Percentiles rank a stretch among this genome's conserved stretches.
phyloP scores from a whole-genome alignment of 1,284 basidiomycete species.

The Nidula niveotomentosa region DNA sequence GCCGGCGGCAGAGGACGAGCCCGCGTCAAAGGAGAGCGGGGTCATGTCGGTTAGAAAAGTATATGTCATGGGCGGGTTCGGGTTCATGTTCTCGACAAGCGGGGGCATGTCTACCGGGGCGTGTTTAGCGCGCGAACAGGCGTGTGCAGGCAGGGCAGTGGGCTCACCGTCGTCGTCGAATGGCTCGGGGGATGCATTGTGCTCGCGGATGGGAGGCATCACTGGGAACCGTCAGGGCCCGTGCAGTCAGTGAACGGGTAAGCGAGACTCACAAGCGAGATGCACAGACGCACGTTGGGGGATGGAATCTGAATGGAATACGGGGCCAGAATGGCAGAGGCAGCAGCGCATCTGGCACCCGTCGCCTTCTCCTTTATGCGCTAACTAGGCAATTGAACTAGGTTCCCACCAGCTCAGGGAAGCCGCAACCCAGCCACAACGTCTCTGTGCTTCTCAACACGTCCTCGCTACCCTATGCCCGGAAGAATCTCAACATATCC shows the following conservation, averaged over 20 bases:
- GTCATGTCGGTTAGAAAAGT: constrained; percentile 35
- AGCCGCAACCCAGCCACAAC: constrained; percentile 7
- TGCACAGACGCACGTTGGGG: constrained; percentile 7
- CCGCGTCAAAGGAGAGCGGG: constrained; percentile 25
- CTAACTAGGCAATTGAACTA: constrained; percentile 11
- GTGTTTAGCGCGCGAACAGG: no score
- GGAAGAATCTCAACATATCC: constrained; percentile 29
- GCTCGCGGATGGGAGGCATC: constrained; percentile 24
- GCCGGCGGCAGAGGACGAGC: constrained; percentile 10
- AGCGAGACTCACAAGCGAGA: constrained; percentile 13
- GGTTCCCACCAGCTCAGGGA: constrained; percentile 24
- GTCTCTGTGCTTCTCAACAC: constrained; percentile 20
- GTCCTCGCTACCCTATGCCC: constrained; percentile 21
- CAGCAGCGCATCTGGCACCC: constrained; percentile 13
- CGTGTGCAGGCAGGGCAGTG: constrained; percentile 13
- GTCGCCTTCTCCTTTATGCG: constrained; percentile 21
- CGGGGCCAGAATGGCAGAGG: constrained; percentile 7
- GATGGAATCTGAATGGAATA: constrained; percentile 12
- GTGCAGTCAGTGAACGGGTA: constrained; percentile 5
- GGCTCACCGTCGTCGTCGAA: constrained; percentile 27
- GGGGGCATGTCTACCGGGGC: constrained; percentile 25
- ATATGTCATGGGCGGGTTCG: constrained; percentile 23
- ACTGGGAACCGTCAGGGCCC: neutral
- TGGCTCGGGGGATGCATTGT: constrained; percentile 10
- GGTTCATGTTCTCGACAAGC: constrained; percentile 20